Percentiles rank a stretch among this genome's conserved stretches.
phyloP scores from a whole-genome alignment of 441 rosid species.

The Gossypium davidsonii region DNA sequence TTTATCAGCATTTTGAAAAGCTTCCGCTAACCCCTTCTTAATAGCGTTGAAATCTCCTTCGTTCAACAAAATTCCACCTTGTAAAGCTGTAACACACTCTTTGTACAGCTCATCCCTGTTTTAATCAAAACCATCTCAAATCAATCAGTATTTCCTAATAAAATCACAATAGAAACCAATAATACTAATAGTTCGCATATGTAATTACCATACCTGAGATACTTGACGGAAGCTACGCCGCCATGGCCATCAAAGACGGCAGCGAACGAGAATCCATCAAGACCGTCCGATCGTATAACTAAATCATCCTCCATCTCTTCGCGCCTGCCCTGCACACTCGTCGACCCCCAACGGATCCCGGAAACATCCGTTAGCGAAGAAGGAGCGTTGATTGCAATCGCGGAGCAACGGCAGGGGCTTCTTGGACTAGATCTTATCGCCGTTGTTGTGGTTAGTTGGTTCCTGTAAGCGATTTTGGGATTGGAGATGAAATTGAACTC shows the following conservation, averaged over 20 bases:
- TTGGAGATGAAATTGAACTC: constrained; percentile 21
- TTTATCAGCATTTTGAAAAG: constrained; percentile 64
- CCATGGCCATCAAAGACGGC: constrained; percentile 91
- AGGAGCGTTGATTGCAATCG: constrained; percentile 75
- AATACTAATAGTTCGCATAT: neutral
- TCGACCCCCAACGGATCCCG: constrained; percentile 69
- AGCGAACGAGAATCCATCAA: constrained; percentile 75
- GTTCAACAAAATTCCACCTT: constrained; percentile 61
- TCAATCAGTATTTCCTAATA: neutral
- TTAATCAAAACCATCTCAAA: neutral
- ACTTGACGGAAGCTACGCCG: constrained; percentile 63
- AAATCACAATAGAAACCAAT: neutral
- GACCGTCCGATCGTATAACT: constrained; percentile 57
- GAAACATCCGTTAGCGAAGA: constrained; percentile 52
- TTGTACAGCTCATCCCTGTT: constrained; percentile 79
- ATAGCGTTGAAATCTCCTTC: constrained; percentile 48
- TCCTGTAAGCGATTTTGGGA: constrained; percentile 20
- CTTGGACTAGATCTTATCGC: constrained; percentile 15
- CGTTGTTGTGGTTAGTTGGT: constrained; percentile 9
- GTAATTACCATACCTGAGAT: constrained; percentile 49
- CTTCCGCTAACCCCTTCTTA: constrained; percentile 44
- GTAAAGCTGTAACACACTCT: constrained; percentile 65
- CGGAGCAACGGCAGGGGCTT: constrained; percentile 49
- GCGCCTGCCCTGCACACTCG: constrained; percentile 63
- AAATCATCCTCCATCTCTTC: constrained; percentile 88